phyloP scores from a whole-genome alignment of 208 protist genomes.

The Leishmania mexicana region DNA sequence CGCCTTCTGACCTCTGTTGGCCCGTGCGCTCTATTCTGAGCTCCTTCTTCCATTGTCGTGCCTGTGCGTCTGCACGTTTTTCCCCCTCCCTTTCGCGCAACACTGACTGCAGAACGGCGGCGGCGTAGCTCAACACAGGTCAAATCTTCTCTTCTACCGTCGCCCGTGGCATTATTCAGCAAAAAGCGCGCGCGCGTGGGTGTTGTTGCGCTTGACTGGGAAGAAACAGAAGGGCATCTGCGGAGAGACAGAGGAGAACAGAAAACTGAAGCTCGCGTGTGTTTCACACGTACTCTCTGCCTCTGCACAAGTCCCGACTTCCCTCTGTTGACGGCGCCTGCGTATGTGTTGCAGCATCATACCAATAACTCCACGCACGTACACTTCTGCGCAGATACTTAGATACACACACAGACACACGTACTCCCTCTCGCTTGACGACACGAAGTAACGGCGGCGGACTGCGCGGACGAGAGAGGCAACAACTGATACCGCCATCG shows the following conservation, averaged over 20 bases:
- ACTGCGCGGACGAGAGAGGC: not conserved
- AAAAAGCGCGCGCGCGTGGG: not conserved
- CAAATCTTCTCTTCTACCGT: not conserved
- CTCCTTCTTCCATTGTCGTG: not conserved
- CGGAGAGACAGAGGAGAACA: not conserved
- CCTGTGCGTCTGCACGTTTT: not conserved
- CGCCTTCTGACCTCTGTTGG: not conserved
- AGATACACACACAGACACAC: not conserved
- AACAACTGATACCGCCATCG: not conserved
- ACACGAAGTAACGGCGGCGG: not conserved
- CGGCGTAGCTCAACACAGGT: not conserved
- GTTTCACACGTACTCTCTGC: not conserved
- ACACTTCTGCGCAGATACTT: not conserved
- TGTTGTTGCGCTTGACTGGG: not conserved
- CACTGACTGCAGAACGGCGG: not conserved
- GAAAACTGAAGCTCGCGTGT: not conserved
- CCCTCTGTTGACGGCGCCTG: not conserved
- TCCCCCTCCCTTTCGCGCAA: not conserved
- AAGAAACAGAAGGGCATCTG: not conserved
- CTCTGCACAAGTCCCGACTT: not conserved
- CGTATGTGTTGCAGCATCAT: not conserved
- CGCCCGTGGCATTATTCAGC: not conserved
- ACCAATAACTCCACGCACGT: not conserved
- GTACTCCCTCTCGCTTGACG: not conserved
- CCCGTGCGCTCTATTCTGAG: not conserved